These are phyloP conservation scores for Pseudognaphalium luteoalbum DNA, from an alignment of 129 eudicot species.

Conservation along the genomic window DNA sequence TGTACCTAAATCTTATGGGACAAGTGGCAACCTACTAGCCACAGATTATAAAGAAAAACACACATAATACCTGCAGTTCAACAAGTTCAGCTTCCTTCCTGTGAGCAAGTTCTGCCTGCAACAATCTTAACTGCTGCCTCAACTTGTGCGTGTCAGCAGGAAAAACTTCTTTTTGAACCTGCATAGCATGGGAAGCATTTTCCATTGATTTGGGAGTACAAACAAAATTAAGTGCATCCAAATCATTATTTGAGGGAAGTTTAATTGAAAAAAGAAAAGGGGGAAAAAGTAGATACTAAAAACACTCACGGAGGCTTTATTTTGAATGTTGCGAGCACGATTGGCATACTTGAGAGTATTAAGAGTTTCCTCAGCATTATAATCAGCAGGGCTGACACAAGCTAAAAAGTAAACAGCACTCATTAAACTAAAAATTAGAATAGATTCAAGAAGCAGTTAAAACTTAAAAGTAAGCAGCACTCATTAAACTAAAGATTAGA, in stretches of 20 bases:
- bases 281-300: constrained; percentile 5
- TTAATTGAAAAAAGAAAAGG: background rate
- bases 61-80: constrained; percentile 69
- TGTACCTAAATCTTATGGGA: background rate
- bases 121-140: constrained; percentile 86
- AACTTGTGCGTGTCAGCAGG: constrained; percentile 87
- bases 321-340: constrained; percentile 97
- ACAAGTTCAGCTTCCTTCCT: constrained; percentile 76
- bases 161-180: constrained; percentile 93
- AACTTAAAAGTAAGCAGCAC: constrained; percentile 18
- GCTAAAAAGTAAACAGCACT: constrained; percentile 49
- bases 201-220: constrained; percentile 12
- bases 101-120: constrained; percentile 94
- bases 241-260: background rate
- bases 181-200: constrained; percentile 3
- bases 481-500: constrained; percentile 5
- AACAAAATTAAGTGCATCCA: constrained; percentile 16
- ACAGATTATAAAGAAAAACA: background rate
- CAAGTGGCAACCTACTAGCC: constrained; percentile 1
- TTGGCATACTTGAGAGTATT: constrained; percentile 96
- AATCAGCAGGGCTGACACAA: constrained; percentile 98
- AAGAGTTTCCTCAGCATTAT: constrained; percentile 94
- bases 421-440: constrained; percentile 8
- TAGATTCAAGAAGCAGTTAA: background rate
- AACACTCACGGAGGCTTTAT: constrained; percentile 87